A percentile compares a stretch with the other conserved stretches of the same genome.
Conservation (phyloP, 1,284 basidiomycete genomes). For the Rhodotorula sp. region DNA sequence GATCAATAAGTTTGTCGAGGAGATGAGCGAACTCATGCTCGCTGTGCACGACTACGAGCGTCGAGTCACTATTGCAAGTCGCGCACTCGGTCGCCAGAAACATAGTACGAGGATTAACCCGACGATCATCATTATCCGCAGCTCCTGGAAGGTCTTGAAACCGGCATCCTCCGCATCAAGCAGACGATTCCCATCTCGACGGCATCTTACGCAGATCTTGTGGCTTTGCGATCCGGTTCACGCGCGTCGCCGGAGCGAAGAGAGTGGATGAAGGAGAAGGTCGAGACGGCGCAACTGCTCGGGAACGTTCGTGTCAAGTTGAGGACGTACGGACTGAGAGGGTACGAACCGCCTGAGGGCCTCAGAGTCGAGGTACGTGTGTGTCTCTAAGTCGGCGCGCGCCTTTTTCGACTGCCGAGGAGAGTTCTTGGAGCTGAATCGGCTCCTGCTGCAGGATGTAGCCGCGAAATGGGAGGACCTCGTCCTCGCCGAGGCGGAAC, state of each 20-base stretch:
- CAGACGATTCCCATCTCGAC: conserved; percentile 58
- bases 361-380: conserved; percentile 60
- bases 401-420: background rate
- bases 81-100: background rate
- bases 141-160: conserved; percentile 64
- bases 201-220: conserved; percentile 77
- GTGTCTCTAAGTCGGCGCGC: no score
- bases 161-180: conserved; percentile 66
- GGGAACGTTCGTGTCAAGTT: conserved; percentile 94
- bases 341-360: conserved; percentile 76
- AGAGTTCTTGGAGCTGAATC: background rate
- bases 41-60: conserved; percentile 90
- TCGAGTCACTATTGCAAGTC: conserved; percentile 67
- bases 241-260: conserved; percentile 80
- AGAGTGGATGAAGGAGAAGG: conserved; percentile 82
- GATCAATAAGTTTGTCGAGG: conserved; percentile 92
- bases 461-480: conserved; percentile 67
- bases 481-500: background rate
- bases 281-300: conserved; percentile 82
- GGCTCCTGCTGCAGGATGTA: conserved; percentile 49
- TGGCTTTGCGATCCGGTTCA: conserved; percentile 70
- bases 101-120: background rate
- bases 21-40: conserved; percentile 84
- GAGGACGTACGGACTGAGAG: conserved; percentile 78
- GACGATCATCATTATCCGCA: no score